Conservation (phyloP, 176 grass and related monocot genomes). For the Musa acuminata region DNA sequence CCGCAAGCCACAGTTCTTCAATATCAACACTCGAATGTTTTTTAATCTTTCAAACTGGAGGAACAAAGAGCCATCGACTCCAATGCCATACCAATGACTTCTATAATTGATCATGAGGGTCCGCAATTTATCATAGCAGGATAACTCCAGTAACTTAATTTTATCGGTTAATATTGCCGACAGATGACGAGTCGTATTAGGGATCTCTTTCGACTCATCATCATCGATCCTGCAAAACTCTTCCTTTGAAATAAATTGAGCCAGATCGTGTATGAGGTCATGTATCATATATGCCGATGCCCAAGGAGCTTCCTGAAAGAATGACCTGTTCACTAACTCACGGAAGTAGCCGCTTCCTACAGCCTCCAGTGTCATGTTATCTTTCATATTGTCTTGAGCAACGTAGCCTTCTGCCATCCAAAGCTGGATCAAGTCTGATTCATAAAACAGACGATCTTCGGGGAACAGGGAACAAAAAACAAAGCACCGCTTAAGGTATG, state of each 20-base stretch:
- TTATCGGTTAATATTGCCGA: no score
- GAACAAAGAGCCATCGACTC: no score
- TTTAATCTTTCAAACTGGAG: no score
- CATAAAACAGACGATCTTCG: constrained; percentile 12
- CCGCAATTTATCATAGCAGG: no score
- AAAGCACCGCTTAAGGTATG: constrained; percentile 19
- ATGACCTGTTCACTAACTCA: constrained; percentile 20
- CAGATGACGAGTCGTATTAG: no score
- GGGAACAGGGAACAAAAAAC: constrained; percentile 20
- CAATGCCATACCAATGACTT: no score
- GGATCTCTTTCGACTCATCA: constrained; percentile 4
- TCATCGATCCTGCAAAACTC: constrained; percentile 12
- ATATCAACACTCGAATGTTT: no score
- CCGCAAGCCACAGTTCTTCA: no score
- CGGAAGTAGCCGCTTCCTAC: constrained; percentile 13
- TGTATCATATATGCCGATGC: constrained; percentile 12
- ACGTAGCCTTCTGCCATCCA: constrained; percentile 25
- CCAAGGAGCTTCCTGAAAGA: constrained; percentile 2
- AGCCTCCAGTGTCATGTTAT: constrained; percentile 22
- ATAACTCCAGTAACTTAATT: no score
- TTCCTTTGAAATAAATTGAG: constrained; percentile 11
- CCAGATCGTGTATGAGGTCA: constrained; percentile 18
- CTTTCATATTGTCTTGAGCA: neutral
- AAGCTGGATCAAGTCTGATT: constrained; percentile 3
- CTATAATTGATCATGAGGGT: no score